Base-by-base conservation (phyloP, 352 stramenopile genomes). In the Globisporangium orthogonon region DNA sequence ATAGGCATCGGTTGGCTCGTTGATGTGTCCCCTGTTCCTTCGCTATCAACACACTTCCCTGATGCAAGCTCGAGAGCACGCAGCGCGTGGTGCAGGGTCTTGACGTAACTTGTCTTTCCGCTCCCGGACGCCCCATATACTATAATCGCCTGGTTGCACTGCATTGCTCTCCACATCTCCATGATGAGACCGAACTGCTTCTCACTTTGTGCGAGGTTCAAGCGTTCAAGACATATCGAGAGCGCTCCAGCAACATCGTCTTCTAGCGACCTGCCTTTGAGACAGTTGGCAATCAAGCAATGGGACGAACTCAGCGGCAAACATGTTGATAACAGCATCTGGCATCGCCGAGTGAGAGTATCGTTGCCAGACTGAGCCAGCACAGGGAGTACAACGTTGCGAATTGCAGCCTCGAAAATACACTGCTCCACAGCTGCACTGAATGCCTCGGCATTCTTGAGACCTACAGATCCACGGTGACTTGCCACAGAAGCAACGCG, bases 101-200 rank as follows among this genome's bases (percentile, higher is more conserved):
- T 76, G 50, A 89, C 67, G 30, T 72, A 84, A 3, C 66, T 74
- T 2, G 60, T 75, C 47, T 89, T 89, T 4, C 78, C 78, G 35
- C 60, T 63, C 6, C 65, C 76, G 11, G 56, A 11, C 30, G 43
- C 7, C n/a, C 78, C 78, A 15, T 76, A 67, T 0, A 89, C 67
- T 29, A 83, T 28, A 4, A 74, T 61, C 14, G 58, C 52, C 30
- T 57, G 46, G 41, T 69, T 64, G 0, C n/a, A 57, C 23, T 76
- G 63, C 2, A 84, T 30, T 4, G 63, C 58, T 31, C 60, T 62
- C 60, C 66, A 83, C 3, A 89, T 33, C 6, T 83, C 63, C 58
- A 83, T 63, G 7, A 61, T 61, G 15, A 72, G 58, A 11, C 70
- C 54, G 7, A 81, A 39, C 39, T 75, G 48, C 6, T 35, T 52